Evolutionary conservation across 2,329 filamentous ascomycete genomes (phyloP).

Genomic region (Fusarium palustre): DNA sequence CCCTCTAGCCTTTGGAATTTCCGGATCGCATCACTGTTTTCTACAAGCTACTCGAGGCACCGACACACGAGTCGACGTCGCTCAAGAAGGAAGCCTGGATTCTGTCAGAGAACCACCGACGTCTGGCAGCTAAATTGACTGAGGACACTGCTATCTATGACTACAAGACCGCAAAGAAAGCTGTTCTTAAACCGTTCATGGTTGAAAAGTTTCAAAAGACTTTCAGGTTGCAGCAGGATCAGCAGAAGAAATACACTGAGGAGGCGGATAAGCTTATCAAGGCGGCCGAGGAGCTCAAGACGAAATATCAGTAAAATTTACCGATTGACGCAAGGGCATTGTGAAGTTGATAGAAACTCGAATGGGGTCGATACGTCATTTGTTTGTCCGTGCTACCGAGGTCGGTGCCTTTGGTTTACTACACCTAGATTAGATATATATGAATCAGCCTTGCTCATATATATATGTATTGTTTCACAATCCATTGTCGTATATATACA

Average conservation of each 20-base stretch:
- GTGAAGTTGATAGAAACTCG: neutral
- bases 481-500: neutral
- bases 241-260: conserved; percentile 3
- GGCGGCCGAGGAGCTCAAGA: conserved; percentile 1
- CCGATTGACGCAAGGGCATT: neutral
- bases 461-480: neutral
- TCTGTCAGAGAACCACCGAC: conserved; percentile 23
- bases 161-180: conserved; percentile 17
- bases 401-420: neutral
- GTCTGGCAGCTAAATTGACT: conserved; percentile 25
- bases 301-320: neutral
- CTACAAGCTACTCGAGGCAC: conserved; percentile 25
- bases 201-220: conserved; percentile 29
- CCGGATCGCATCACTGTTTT: conserved; percentile 27
- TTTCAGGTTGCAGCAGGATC: conserved; percentile 3
- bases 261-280: neutral
- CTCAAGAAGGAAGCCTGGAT: conserved; percentile 36
- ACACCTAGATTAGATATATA: neutral
- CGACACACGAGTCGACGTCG: conserved; percentile 27
- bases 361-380: neutral
- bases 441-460: neutral
- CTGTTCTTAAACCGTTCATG: conserved; percentile 32
- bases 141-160: conserved; percentile 36
- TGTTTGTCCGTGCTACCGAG: neutral
- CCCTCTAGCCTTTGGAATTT: conserved; percentile 18